Evolutionary conservation across 345 rosid genomes (phyloP).

Genomic region (Pistacia vera): DNA sequence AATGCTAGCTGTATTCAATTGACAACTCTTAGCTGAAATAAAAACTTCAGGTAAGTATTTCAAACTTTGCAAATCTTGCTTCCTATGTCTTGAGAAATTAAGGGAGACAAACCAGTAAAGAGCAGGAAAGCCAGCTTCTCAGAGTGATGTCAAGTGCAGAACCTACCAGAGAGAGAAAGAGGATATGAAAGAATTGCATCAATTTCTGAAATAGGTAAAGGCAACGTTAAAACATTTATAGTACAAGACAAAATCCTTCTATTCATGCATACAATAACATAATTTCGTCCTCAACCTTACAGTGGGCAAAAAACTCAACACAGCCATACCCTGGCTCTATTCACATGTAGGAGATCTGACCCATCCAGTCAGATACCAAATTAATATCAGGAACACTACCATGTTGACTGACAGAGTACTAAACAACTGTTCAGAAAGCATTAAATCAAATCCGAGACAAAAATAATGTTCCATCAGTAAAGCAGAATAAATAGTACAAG

Average conservation of each 20-base stretch:
- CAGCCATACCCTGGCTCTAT: not conserved
- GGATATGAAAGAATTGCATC: not conserved
- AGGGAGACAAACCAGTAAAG: not conserved
- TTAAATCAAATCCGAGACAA: not conserved
- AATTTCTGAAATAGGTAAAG: not conserved
- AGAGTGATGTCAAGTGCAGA: no score
- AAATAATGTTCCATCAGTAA: not conserved
- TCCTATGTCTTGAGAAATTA: not conserved
- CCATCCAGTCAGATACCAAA: not conserved
- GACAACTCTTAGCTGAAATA: no score
- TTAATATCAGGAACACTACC: not conserved
- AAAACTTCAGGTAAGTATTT: no score
- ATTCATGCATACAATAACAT: not conserved
- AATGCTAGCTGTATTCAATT: no score
- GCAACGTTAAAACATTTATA: not conserved
- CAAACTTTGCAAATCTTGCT: not conserved
- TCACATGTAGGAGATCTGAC: not conserved
- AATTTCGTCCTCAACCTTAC: not conserved
- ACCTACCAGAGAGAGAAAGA: no score
- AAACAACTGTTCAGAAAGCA: not conserved
- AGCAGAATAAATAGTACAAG: not conserved
- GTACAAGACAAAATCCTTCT: not conserved
- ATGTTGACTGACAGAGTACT: not conserved
- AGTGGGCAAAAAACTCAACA: not conserved
- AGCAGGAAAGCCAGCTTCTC: not conserved